Evolutionary conservation across 495 filamentous ascomycete species (phyloP).

Genomic region (Viridothelium virens): DNA sequence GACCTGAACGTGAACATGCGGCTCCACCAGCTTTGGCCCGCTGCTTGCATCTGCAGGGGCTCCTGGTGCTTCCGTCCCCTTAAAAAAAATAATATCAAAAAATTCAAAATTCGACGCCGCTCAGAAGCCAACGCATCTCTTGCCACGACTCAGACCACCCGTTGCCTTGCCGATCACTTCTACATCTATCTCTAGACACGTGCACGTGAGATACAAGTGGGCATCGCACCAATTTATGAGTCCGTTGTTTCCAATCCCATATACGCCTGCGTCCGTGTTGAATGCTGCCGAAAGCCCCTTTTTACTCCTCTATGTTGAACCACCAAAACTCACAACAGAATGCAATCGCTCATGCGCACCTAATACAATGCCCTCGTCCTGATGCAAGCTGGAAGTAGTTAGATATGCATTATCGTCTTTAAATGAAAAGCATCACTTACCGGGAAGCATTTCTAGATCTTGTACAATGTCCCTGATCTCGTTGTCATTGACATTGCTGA

Average conservation of each 20-base stretch:
- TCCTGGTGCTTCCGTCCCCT: background rate
- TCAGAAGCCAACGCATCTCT: background rate
- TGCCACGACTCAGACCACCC: background rate
- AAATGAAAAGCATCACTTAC: background rate
- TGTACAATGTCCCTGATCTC: constrained; percentile 83
- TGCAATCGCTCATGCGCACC: background rate
- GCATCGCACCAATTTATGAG: no score
- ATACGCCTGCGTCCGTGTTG: background rate
- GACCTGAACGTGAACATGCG: background rate
- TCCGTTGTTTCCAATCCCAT: background rate
- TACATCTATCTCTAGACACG: background rate
- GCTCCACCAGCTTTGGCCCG: constrained; percentile 2
- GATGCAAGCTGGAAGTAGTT: background rate
- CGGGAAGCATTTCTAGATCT: constrained; percentile 51
- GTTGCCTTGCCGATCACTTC: background rate
- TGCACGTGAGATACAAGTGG: no score
- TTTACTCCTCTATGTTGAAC: background rate
- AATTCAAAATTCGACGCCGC: background rate
- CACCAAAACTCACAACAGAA: background rate
- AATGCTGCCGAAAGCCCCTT: background rate
- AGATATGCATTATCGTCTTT: background rate
- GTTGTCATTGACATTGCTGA: constrained; percentile 68
- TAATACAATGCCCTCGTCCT: constrained; percentile 7
- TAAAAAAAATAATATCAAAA: background rate
- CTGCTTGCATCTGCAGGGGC: constrained; percentile 10